Percentiles rank a stretch among this genome's conserved stretches.
These are phyloP conservation scores for Stephanodiscus triporus DNA, from an alignment of 108 stramenopile genomes.

Conservation along the genomic window DNA sequence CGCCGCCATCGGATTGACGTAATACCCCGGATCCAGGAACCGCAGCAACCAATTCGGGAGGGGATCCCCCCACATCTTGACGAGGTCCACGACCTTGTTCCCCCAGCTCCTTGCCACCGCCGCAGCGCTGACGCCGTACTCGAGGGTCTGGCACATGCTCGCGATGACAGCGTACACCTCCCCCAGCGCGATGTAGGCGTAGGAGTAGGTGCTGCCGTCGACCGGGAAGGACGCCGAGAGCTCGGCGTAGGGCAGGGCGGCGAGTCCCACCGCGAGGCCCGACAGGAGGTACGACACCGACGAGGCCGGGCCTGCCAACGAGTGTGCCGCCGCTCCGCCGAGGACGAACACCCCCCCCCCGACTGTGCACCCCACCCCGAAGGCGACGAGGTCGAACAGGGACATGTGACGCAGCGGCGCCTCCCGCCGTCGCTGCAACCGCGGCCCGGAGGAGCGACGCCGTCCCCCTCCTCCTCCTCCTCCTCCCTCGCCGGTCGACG, in stretches of 20 bases:
- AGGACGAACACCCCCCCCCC: conserved; percentile 93
- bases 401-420: conserved; percentile 48
- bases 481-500: neutral
- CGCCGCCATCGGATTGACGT: conserved; percentile 66
- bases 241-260: conserved; percentile 86
- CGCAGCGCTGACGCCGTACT: conserved; percentile 75
- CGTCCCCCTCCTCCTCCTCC: too few species aligned
- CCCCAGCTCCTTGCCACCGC: conserved; percentile 93
- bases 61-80: conserved; percentile 27
- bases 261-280: conserved; percentile 69
- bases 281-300: conserved; percentile 68
- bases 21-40: conserved; percentile 32
- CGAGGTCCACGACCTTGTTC: conserved; percentile 78
- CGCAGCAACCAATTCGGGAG: conserved; percentile 14
- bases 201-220: conserved; percentile 82
- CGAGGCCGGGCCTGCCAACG: conserved; percentile 79
- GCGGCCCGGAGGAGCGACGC: too few species aligned
- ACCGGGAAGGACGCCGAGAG: conserved; percentile 71
- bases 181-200: conserved; percentile 72
- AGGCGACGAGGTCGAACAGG: conserved; percentile 77
- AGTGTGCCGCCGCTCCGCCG: neutral
- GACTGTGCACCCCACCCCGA: conserved; percentile 89
- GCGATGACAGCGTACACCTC: conserved; percentile 83
- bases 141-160: conserved; percentile 82
- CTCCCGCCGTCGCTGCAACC: too few species aligned